These are phyloP conservation scores for Colletotrichum tropicicola DNA, from an alignment of 2,329 filamentous ascomycete genomes.

Conservation along the genomic window DNA sequence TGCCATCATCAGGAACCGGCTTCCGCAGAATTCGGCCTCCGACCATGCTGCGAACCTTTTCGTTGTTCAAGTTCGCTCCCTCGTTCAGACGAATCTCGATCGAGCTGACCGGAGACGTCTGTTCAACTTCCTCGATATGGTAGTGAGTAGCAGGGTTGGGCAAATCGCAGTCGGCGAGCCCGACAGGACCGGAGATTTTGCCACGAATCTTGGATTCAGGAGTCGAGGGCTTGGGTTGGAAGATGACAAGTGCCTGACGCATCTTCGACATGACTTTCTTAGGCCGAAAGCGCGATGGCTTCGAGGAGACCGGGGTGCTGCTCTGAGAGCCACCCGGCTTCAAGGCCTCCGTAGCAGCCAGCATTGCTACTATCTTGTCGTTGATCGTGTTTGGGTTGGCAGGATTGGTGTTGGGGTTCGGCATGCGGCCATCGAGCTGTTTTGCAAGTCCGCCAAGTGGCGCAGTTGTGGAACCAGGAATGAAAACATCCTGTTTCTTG, in stretches of 20 bases:
- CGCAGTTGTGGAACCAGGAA: slow-evolving; percentile 20
- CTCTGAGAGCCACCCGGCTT: slow-evolving; percentile 38
- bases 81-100: slow-evolving; percentile 45
- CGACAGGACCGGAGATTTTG: slow-evolving; percentile 25
- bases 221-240: slow-evolving; percentile 37
- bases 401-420: too few relatives aligned
- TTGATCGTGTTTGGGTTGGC: slow-evolving; percentile 38
- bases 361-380: slow-evolving; percentile 46
- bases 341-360: slow-evolving; percentile 44
- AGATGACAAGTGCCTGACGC: slow-evolving; percentile 42
- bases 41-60: slow-evolving; percentile 44
- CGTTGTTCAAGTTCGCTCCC: slow-evolving; percentile 42
- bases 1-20: slow-evolving; percentile 39
- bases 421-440: neutral
- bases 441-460: slow-evolving; percentile 5
- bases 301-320: slow-evolving; percentile 29
- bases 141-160: slow-evolving; percentile 18
- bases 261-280: slow-evolving; percentile 44
- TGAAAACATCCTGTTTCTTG: neutral
- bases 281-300: slow-evolving; percentile 39
- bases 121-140: slow-evolving; percentile 23
- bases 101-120: slow-evolving; percentile 38
- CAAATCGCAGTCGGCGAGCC: neutral
- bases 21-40: slow-evolving; percentile 41
- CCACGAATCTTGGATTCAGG: slow-evolving; percentile 27